Conservation (phyloP, 2,329 filamentous ascomycete species). For the Thielaviopsis musarum region DNA sequence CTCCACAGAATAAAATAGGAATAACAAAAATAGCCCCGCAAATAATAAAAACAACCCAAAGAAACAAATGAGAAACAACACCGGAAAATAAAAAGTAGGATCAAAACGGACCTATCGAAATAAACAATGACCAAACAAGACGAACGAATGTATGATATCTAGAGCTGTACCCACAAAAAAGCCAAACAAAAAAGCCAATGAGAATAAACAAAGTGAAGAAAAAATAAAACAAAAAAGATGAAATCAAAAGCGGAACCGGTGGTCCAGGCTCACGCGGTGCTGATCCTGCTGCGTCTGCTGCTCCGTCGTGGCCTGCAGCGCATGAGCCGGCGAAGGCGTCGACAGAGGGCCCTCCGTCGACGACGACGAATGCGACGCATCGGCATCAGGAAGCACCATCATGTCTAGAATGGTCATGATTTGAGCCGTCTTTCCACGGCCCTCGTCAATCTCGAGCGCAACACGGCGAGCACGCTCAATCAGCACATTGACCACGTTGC, state of each 20-base stretch:
- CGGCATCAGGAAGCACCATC: constrained; percentile 26
- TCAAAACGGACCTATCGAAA: not conserved
- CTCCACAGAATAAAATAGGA: no score
- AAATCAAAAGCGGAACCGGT: not conserved
- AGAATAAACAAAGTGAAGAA: not conserved
- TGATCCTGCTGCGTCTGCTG: constrained; percentile 1
- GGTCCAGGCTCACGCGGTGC: constrained; percentile 1
- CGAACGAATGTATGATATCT: not conserved
- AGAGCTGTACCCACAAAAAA: not conserved
- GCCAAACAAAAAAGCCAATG: not conserved
- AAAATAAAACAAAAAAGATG: not conserved
- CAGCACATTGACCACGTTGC: constrained; percentile 46
- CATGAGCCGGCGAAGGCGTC: constrained; percentile 2
- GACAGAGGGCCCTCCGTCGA: not conserved
- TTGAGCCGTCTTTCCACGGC: constrained; percentile 35
- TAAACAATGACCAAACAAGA: not conserved
- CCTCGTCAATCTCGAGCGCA: constrained; percentile 47
- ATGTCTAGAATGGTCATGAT: constrained; percentile 53
- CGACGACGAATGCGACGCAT: not conserved
- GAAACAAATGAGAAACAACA: no score
- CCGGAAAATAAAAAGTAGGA: not conserved
- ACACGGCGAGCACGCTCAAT: constrained; percentile 45
- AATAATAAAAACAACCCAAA: not conserved
- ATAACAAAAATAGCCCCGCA: not conserved
- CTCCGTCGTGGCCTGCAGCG: constrained; percentile 1